Evolutionary conservation across 108 stramenopile species (phyloP), one percentile per base, ranked within the genome.

Genomic region (Cylindrotheca fusiformis): DNA sequence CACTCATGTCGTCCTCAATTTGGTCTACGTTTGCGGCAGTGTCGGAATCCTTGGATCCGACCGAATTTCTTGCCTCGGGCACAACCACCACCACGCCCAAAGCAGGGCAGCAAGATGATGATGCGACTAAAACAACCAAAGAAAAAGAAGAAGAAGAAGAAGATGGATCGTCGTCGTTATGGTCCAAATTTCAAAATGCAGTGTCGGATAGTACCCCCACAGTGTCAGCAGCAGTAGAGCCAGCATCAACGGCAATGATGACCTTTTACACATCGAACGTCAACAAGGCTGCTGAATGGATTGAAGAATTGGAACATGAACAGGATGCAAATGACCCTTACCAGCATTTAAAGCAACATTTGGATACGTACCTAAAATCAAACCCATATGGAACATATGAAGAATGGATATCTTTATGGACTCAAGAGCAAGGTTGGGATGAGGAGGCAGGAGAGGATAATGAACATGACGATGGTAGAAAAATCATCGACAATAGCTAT

Each of bases 221-320:
- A 41, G 14, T 10, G 36, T 41, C 36, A 10, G 36, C 10, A 10
- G 6, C 36, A 14, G 36, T 21, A 2, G 26, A 21, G 3, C 23
- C 22, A 26, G 20, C 25, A 25, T 23, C 26, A 17, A 26, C 20
- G 18, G 24, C 18, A 4, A 3, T 53, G 2, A 53, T 26, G 26
- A 2, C 18, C 1, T 25, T 26, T 18, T 4, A 23, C 26, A 26
- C 52, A 24, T 41, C 36, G 10, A 41, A 41, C 10, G 36, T 41
- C 10, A 41, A 41, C 36, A 17, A 26, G 23, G 26, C 26, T 53
- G 52, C 23, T 25, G 21, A 2, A 4, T 53, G 52, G 52, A 53
- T 53, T 53, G 52, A 53, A 26, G 52, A 53, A 25, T 4, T 53
- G 21, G 52, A 53, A 23, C 20, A 53, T 18, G 26, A 53, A 26